These are phyloP conservation scores for Triangularia verruculosa DNA, from an alignment of 2,329 filamentous ascomycete species.

Conservation along the genomic window DNA sequence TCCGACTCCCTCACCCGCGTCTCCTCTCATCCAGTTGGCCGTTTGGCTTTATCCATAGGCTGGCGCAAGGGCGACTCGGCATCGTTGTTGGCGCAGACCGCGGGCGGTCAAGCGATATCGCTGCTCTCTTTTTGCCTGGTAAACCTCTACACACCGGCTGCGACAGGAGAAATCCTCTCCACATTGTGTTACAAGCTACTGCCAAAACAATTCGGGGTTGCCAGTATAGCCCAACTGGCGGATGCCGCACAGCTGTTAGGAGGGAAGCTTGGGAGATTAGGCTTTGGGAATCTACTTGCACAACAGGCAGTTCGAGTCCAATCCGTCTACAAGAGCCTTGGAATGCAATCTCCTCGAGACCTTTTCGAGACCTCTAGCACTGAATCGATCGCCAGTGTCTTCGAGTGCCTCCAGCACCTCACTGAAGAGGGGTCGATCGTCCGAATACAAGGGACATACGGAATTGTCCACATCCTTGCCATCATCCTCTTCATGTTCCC, in stretches of 20 bases:
- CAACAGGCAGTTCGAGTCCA: not conserved
- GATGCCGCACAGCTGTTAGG: not conserved
- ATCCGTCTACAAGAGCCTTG: not conserved
- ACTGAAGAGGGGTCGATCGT: not conserved
- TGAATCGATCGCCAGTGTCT: not conserved
- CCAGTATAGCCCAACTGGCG: not conserved
- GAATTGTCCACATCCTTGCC: not conserved
- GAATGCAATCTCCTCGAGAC: not conserved
- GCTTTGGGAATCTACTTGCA: not conserved
- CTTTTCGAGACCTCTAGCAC: not conserved
- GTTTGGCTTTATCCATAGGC: not conserved
- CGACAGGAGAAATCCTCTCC: not conserved
- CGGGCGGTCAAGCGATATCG: not conserved
- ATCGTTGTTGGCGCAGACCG: not conserved
- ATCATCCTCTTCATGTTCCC: not conserved
- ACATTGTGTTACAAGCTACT: not conserved
- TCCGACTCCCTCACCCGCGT: not conserved
- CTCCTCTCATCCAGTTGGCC: not conserved
- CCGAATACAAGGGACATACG: not conserved
- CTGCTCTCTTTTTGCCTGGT: not conserved
- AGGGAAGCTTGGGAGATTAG: not conserved
- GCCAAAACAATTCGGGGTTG: not conserved
- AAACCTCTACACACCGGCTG: not conserved
- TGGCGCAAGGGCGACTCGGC: not conserved
- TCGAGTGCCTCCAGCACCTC: not conserved